These are phyloP conservation scores for Wallemia hederae DNA, from an alignment of 1,284 basidiomycete species.

Conservation along the genomic window DNA sequence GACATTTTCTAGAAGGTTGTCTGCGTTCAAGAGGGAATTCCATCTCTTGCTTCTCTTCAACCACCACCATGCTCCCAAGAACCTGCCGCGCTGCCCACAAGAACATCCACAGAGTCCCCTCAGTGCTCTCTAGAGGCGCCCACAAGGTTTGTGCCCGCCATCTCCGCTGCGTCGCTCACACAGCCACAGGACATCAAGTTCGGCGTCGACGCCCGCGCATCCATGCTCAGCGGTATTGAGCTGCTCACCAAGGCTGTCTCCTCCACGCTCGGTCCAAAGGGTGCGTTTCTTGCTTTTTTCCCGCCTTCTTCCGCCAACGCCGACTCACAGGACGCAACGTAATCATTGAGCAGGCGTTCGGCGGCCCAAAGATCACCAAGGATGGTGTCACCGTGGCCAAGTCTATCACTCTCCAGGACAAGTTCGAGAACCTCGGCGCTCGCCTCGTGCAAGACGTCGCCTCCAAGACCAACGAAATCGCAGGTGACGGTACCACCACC, in stretches of 20 bases:
- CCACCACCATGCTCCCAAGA: neutral
- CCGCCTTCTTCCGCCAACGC: neutral
- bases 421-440: slow-evolving; percentile 95
- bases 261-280: slow-evolving; percentile 89
- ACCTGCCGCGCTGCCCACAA: neutral
- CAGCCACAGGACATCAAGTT: slow-evolving; percentile 75
- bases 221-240: slow-evolving; percentile 85
- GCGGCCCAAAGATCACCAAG: slow-evolving; percentile 94
- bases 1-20: neutral
- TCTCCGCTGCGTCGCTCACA: neutral
- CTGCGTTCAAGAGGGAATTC: neutral
- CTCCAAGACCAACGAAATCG: slow-evolving; percentile 84
- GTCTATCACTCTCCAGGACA: slow-evolving; percentile 78
- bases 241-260: slow-evolving; percentile 80
- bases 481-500: slow-evolving; percentile 93
- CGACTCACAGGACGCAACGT: slow-evolving; percentile 51
- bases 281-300: slow-evolving; percentile 16
- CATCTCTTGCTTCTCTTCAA: neutral
- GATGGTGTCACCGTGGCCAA: slow-evolving; percentile 97
- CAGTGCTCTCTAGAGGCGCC: neutral
- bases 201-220: slow-evolving; percentile 75
- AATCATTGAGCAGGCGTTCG: slow-evolving; percentile 93
- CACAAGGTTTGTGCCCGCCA: neutral
- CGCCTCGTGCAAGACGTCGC: slow-evolving; percentile 86
- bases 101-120: neutral